Evolutionary conservation across 139 green algal species (phyloP), one percentile per base, ranked within the genome.

Genomic region (Marvania coccoides): DNA sequence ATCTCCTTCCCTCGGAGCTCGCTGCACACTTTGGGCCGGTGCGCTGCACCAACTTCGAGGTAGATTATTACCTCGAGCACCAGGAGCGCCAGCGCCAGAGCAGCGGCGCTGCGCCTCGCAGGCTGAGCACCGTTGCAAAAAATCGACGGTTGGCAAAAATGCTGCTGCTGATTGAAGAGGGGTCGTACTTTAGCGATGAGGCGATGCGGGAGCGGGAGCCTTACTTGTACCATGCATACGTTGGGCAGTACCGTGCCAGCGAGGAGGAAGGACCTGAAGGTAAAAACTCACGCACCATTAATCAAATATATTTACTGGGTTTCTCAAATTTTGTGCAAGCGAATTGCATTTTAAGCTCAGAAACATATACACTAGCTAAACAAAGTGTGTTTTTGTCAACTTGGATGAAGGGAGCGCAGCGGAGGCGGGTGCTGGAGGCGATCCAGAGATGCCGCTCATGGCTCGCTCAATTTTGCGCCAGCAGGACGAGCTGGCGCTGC

Each of bases 61-160:
- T 88, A 0, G 61, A 79, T 31, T 83, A 77, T 40, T 84, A 79
- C 53, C 36, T 87, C 13, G 35, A 61, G 0, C 31, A 71, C 14
- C 61, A 63, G 56, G 61, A 73, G 28, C 35, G 75, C 6, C 55
- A 72, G 57, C 12, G 23, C 13, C 54, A 72, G 34, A 30, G 30
- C 10, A 29, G 57, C 37, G 1, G 33, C 42, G n/a, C 30, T 57
- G 29, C 60, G 48, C 2, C 47, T 70, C 5, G 47, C 67, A 34
- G 59, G 61, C 37, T 23, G 12, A 15, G 9, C 6, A 51, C 70
- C 4, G 40, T 38, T 4, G 70, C 74, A 4, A 82, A 79, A 55
- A 93, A 93, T 69, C 56, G 86, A 31, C 76, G 86, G 9, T 70
- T 93, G 3, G 86, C 86, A 2, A 61, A 74, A 40, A 88, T 93